Evolutionary conservation across 306 rosid species (phyloP), one percentile per base, ranked within the genome.

Genomic region (Crotalaria pallida): DNA sequence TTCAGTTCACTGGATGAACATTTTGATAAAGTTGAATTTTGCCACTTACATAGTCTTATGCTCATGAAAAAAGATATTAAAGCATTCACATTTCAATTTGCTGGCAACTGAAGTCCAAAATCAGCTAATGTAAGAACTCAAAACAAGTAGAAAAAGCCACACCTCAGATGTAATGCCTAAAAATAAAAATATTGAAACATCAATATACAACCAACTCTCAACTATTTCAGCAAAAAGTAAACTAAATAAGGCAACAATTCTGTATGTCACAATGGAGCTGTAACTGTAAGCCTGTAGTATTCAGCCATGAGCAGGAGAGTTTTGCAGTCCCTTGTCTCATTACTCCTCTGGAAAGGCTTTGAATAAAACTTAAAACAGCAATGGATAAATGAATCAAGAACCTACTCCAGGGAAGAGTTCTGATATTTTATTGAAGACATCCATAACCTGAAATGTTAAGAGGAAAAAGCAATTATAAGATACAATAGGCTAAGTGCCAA

Each of bases 331-430:
- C 69, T 51, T 73, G 58, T 75, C 65, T 31, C 48, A 49, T 17
- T 67, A 51, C 45, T 68, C 73, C 47, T 68, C 70, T 27, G 45
- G 56, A 72, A 61, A 56, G 49, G 43, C 33, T 16, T 8, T 58
- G 44, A 11, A 40, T 61, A 29, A 53, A 58, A 44, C 75, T 45
- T 65, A 23, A 70, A 58, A 36, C 60, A 72, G 65, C 58, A 43
- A 33, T 5, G 29, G 26, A 75, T 33, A 52, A 23, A 69, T 73
- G 57, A 55, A 82, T 91, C 86, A 87, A 51, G 89, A 69, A 47
- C 97, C 95, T 5, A 77, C 91, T 40, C 96, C 99, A 0, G 99
- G 99, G 79, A 95, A 95, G 82, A 95, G 92, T 77, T 95, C 92
- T 1, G 99, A 89, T 83, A 95, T 87, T 75, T 91, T 95, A 57